Conservation (phyloP, 2,329 filamentous ascomycete species). For the Stagonosporopsis vannaccii region DNA sequence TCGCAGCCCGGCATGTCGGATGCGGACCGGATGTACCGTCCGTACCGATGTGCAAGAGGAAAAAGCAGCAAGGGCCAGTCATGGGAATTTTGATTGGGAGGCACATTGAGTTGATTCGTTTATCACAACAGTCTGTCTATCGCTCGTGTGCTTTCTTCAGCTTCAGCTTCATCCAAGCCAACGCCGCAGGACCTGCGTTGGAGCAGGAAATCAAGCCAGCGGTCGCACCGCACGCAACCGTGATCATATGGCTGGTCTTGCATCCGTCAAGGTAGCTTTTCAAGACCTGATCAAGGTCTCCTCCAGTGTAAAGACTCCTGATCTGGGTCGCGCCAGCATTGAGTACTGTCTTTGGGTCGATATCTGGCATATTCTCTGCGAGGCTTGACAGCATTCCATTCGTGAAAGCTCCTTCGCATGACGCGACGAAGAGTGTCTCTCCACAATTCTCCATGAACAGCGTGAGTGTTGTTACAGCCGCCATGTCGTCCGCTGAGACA, state of each 20-base stretch:
- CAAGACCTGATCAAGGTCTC: slow-evolving; percentile 31
- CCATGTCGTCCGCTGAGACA: slow-evolving; percentile 48
- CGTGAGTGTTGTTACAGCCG: slow-evolving; percentile 50
- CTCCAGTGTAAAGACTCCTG: slow-evolving; percentile 41
- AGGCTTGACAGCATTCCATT: slow-evolving; percentile 49
- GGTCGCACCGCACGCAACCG: slow-evolving; percentile 30
- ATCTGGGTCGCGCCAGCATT: slow-evolving; percentile 56
- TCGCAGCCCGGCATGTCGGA: slow-evolving; percentile 4
- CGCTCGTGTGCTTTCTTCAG: slow-evolving; percentile 25
- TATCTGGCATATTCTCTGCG: slow-evolving; percentile 41
- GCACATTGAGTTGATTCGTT: not conserved
- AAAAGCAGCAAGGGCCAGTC: not conserved
- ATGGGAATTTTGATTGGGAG: not conserved
- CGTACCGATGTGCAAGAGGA: slow-evolving; percentile 2
- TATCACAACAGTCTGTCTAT: not conserved
- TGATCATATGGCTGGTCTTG: slow-evolving; percentile 32
- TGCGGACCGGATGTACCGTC: not conserved
- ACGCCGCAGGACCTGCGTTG: slow-evolving; percentile 27
- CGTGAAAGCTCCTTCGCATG: slow-evolving; percentile 53
- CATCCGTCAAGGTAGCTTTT: slow-evolving; percentile 37
- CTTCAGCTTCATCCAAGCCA: slow-evolving; percentile 23
- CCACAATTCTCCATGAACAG: slow-evolving; percentile 55
- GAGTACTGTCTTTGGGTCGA: slow-evolving; percentile 48
- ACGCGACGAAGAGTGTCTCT: slow-evolving; percentile 53
- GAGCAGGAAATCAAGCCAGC: slow-evolving; percentile 28